Percentiles rank a stretch among this genome's conserved stretches.
phyloP scores from a whole-genome alignment of 169 alveolate genomes.

The Plasmodium blacklocki region DNA sequence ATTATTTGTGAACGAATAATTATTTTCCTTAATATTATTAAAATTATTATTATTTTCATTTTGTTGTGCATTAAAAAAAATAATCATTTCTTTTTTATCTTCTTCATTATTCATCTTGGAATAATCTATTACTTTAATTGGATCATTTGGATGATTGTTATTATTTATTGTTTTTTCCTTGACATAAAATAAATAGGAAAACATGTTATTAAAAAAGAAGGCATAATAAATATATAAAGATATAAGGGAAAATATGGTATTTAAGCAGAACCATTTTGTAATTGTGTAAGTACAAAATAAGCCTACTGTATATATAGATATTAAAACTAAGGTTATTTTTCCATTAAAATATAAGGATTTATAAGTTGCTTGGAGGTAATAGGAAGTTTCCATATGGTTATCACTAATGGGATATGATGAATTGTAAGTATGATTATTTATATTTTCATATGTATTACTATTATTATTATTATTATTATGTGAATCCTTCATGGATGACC shows the following conservation, averaged over 20 bases:
- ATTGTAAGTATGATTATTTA: not conserved
- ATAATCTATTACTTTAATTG: not conserved
- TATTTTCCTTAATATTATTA: too few relatives aligned
- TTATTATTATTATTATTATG: not conserved
- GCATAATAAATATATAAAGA: slow-evolving; percentile 33
- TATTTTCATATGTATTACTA: not conserved
- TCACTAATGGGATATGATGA: not conserved
- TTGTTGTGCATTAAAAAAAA: not conserved
- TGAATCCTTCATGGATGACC: not conserved
- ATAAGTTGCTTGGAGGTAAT: slow-evolving; percentile 30
- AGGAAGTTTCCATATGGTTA: not conserved
- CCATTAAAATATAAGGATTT: slow-evolving; percentile 52
- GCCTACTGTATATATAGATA: slow-evolving; percentile 25
- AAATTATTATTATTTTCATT: too few relatives aligned
- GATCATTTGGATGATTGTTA: not conserved
- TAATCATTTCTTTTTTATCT: not conserved
- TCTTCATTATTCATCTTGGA: not conserved
- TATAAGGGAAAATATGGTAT: slow-evolving; percentile 12
- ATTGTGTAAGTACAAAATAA: slow-evolving; percentile 25
- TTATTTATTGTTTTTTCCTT: not conserved
- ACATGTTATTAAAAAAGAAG: slow-evolving; percentile 54
- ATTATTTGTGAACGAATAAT: too few relatives aligned
- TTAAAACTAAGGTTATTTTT: slow-evolving; percentile 12
- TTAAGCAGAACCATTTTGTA: slow-evolving; percentile 26
- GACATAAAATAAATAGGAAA: slow-evolving; percentile 10